These are phyloP conservation scores for Suhomyces bolitotheri DNA, from an alignment of 1,139 yeast genomes.

Conservation along the genomic window DNA sequence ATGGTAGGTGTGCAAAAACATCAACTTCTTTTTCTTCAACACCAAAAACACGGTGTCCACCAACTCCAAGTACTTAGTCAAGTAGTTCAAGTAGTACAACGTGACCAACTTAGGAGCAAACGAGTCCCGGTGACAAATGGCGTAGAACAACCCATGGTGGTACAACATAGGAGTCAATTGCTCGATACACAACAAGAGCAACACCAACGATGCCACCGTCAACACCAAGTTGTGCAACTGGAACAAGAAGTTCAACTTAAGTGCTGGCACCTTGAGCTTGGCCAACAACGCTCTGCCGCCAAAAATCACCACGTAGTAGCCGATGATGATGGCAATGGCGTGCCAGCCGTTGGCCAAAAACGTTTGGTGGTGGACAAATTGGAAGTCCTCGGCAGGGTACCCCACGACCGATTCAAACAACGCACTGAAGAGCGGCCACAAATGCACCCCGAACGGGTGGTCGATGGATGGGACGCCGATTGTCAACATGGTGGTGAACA, in stretches of 20 bases:
- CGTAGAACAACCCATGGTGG: slow-evolving; percentile 77
- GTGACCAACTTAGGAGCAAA: slow-evolving; percentile 86
- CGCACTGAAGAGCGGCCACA: slow-evolving; percentile 84
- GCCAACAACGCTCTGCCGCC: slow-evolving; percentile 65
- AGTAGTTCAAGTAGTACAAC: slow-evolving; percentile 76
- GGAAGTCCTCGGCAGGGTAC: slow-evolving; percentile 71
- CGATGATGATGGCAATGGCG: slow-evolving; percentile 61
- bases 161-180: slow-evolving; percentile 82
- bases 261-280: slow-evolving; percentile 56
- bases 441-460: slow-evolving; percentile 83
- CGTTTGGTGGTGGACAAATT: slow-evolving; percentile 65
- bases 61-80: slow-evolving; percentile 80
- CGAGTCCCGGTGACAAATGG: slow-evolving; percentile 77
- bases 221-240: slow-evolving; percentile 80
- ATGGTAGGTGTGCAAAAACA: slow-evolving; percentile 93
- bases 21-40: slow-evolving; percentile 83
- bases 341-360: slow-evolving; percentile 68
- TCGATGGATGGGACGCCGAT: slow-evolving; percentile 58
- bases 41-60: slow-evolving; percentile 91
- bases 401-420: slow-evolving; percentile 54
- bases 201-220: slow-evolving; percentile 65
- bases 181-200: slow-evolving; percentile 73
- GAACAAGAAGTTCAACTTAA: slow-evolving; percentile 61
- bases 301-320: slow-evolving; percentile 78
- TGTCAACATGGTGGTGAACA: slow-evolving; percentile 8